Evolutionary conservation across 2,329 filamentous ascomycete genomes (phyloP).

Genomic region (Pyrenophora tritici-repentis): DNA sequence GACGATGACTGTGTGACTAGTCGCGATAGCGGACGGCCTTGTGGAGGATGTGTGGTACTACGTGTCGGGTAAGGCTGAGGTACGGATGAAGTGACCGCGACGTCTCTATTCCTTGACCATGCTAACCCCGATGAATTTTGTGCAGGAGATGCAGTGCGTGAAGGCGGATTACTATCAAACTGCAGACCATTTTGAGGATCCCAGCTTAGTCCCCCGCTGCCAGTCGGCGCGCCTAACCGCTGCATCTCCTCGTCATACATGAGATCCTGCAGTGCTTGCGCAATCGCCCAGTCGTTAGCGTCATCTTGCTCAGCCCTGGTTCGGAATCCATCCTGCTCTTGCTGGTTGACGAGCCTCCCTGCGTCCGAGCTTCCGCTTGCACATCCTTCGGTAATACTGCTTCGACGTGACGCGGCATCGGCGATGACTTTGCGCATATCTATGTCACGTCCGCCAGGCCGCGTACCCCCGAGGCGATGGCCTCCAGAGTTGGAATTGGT

Average conservation of each 20-base stretch:
- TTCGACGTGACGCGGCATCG: conserved; percentile 68
- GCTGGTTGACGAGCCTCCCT: conserved; percentile 68
- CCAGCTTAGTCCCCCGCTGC: conserved; percentile 44
- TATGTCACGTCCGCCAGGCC: conserved; percentile 58
- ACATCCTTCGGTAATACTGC: conserved; percentile 73
- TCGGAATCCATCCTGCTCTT: conserved; percentile 71
- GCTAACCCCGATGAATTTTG: conserved; percentile 20
- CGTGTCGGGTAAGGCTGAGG: conserved; percentile 13
- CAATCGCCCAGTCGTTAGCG: conserved; percentile 84
- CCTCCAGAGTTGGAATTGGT: conserved; percentile 71
- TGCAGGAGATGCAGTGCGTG: conserved; percentile 54
- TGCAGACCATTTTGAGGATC: conserved; percentile 43
- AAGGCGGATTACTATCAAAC: conserved; percentile 52
- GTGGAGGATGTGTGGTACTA: conserved; percentile 23
- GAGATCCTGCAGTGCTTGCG: conserved; percentile 82
- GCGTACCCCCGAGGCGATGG: conserved; percentile 71
- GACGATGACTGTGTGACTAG: conserved; percentile 31
- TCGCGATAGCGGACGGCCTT: conserved; percentile 42
- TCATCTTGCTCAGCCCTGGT: conserved; percentile 87
- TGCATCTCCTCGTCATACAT: conserved; percentile 75
- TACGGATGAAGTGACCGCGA: background rate
- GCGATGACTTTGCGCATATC: conserved; percentile 76
- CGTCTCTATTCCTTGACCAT: conserved; percentile 33
- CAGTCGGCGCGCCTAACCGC: conserved; percentile 47
- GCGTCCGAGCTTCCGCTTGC: conserved; percentile 71